phyloP scores from a whole-genome alignment of 805 yeast genomes.

The Wickerhamiella lipophila region DNA sequence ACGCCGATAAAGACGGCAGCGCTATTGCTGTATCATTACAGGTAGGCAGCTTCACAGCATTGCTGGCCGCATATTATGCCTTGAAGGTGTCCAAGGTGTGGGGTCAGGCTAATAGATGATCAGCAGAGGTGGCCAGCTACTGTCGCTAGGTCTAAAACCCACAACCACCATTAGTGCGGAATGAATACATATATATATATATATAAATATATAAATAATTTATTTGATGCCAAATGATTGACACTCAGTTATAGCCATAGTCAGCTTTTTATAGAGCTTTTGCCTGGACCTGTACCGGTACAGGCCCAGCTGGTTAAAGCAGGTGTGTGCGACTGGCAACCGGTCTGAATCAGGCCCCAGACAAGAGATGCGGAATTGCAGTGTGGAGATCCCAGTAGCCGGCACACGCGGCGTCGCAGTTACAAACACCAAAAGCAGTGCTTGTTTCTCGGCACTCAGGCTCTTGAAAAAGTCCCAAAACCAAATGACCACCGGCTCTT shows the following conservation, averaged over 20 bases:
- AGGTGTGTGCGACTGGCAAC: conserved; percentile 82
- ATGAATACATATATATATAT: too few species aligned
- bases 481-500: conserved; percentile 46
- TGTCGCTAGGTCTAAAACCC: too few species aligned
- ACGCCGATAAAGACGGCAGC: conserved; percentile 26
- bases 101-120: too few species aligned
- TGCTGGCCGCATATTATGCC: conserved; percentile 27
- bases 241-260: conserved; percentile 61
- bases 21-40: conserved; percentile 30
- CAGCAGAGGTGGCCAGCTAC: too few species aligned
- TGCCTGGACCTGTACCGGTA: conserved; percentile 48
- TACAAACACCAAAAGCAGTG: conserved; percentile 55
- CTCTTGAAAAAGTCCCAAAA: conserved; percentile 70
- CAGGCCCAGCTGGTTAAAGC: conserved; percentile 80
- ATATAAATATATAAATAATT: conserved; percentile 1
- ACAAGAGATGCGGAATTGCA: conserved; percentile 58
- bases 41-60: conserved; percentile 29
- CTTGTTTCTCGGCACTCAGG: conserved; percentile 38
- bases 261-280: conserved; percentile 45
- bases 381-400: conserved; percentile 74
- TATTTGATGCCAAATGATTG: conserved; percentile 76
- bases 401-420: conserved; percentile 91
- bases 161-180: too few species aligned
- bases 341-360: conserved; percentile 37
- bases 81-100: conserved; percentile 8